phyloP scores from a whole-genome alignment of 2,329 filamentous ascomycete species.

The Ophiostoma pallidulum region DNA sequence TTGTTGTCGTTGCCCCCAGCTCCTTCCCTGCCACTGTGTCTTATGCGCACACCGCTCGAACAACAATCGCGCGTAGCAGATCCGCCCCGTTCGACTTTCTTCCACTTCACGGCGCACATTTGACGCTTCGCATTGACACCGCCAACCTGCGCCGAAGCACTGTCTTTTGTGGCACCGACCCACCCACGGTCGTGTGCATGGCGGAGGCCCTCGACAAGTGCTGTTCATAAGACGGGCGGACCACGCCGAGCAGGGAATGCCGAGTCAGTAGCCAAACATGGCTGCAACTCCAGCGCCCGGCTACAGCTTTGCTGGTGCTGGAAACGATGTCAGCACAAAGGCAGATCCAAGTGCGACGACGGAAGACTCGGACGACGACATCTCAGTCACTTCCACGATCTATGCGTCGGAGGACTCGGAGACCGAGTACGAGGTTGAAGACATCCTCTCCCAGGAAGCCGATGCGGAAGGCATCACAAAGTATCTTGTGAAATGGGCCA shows the following conservation, averaged over 20 bases:
- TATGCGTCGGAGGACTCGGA: slow-evolving; percentile 26
- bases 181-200: too few species aligned
- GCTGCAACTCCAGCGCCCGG: not conserved
- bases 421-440: slow-evolving; percentile 44
- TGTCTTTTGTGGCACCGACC: too few species aligned
- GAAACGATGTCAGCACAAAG: not conserved
- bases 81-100: too few species aligned
- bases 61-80: too few species aligned
- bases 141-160: too few species aligned
- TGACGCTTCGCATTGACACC: too few species aligned
- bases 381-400: slow-evolving; percentile 48
- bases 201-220: too few species aligned
- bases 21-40: too few species aligned
- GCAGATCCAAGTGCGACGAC: slow-evolving; percentile 4
- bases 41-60: too few species aligned
- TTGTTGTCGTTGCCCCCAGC: too few species aligned
- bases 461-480: slow-evolving; percentile 24
- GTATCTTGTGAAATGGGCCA: slow-evolving; percentile 58
- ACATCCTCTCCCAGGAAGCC: slow-evolving; percentile 39
- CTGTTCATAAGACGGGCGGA: not conserved
- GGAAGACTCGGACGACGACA: slow-evolving; percentile 31
- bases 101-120: too few species aligned
- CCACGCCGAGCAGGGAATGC: not conserved
- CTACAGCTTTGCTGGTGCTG: not conserved
- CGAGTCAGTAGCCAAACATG: not conserved